Evolutionary conservation across 1,139 yeast species (phyloP), one percentile per base, ranked within the genome.

Genomic region (Geotrichum candidum): DNA sequence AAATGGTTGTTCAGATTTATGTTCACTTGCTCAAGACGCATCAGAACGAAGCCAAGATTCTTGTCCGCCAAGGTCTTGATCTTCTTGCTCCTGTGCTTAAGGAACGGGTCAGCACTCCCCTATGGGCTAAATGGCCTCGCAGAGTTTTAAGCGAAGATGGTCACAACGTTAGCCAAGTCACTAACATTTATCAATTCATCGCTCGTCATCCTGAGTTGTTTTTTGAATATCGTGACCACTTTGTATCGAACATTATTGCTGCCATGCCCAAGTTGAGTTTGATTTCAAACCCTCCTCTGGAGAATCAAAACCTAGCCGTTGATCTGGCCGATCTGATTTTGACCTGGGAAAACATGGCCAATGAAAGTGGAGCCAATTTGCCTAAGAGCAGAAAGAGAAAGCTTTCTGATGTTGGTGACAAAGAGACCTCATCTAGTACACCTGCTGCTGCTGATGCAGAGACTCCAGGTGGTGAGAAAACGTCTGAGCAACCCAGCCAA

Each of bases 71-170:
- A 70, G 96, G 98, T 0, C 78, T 95, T 61, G 97, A 92, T 69
- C 78, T 89, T 6, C 77, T 95, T 54, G 97, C 98, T 0, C 97
- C 98, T 0, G 96, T 88, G 0, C 82, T 95, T 80, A 86, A 90
- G 1, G 82, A 82, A 64, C 80, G 96, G 61, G 83, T 89, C 74
- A 79, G 79, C 1, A 78, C 85, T 0, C 84, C 88, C 15, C 82
- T 87, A 58, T 95, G 99, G 99, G 84, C 95, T 62, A 92, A 90
- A 68, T 91, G 97, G 95, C 96, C 97, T 0, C 85, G 97, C 66
- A 81, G 97, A 62, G 96, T 92, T 1, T 79, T 95, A 33, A 86
- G 95, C 1, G 99, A 95, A 70, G 96, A 92, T 71, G 94, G 95
- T 0, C 87, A 86, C 70, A 86, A 85, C 69, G 87, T 87, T 7